Evolutionary conservation across 78 protist species (phyloP).

Genomic region (Emiliania huxleyi): DNA sequence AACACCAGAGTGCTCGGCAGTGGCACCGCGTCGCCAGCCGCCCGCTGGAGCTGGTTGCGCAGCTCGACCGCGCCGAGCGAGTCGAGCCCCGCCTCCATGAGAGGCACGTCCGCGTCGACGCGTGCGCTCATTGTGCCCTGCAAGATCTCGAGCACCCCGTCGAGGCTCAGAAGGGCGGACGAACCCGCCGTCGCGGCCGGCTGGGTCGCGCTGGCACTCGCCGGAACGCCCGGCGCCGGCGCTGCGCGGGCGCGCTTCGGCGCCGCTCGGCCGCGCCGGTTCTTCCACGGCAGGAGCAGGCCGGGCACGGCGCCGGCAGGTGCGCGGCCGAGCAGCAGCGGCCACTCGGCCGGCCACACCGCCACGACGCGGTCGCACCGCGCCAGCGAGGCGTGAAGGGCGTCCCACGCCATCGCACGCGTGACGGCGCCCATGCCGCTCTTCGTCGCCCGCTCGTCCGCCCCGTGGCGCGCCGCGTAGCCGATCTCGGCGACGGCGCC

Average conservation of each 20-base stretch:
- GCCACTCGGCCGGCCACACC: not conserved
- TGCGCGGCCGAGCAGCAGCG: not conserved
- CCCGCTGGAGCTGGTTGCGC: not conserved
- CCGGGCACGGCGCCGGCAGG: not conserved
- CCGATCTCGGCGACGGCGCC: not conserved
- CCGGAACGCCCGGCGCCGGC: not conserved
- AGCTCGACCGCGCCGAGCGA: not conserved
- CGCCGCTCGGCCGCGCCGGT: not conserved
- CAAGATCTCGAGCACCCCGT: not conserved
- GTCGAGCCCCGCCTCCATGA: not conserved
- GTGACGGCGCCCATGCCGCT: not conserved
- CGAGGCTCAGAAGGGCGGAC: not conserved
- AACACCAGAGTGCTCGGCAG: not conserved
- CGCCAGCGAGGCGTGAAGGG: not conserved
- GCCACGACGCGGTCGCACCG: not conserved
- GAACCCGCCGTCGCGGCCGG: not conserved
- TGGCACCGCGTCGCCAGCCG: not conserved
- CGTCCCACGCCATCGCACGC: not conserved
- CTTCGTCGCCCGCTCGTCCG: not conserved
- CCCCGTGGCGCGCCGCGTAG: slow-evolving; percentile 12
- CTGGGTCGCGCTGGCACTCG: not conserved
- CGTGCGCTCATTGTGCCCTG: not conserved
- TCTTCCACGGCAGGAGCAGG: not conserved
- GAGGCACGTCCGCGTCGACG: not conserved
- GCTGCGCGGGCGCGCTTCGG: not conserved